These are phyloP conservation scores for Fusarium udum DNA, from an alignment of 2,329 filamentous ascomycete genomes.

Conservation along the genomic window DNA sequence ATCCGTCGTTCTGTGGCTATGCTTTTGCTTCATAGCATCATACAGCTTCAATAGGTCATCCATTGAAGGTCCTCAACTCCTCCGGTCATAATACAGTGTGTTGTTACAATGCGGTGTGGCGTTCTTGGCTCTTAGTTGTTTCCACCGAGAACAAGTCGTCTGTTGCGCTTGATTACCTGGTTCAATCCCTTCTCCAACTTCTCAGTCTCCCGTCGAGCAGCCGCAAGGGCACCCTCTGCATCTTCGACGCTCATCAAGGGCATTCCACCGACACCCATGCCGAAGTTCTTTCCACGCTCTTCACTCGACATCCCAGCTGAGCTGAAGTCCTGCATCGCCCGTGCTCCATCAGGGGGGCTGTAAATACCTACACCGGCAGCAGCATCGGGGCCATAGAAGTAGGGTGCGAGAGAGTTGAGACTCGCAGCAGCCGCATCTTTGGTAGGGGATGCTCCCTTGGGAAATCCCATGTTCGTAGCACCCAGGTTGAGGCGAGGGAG, in stretches of 20 bases:
- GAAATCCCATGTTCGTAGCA: conserved; percentile 55
- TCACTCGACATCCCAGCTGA: conserved; percentile 42
- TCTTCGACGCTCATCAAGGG: conserved; percentile 70
- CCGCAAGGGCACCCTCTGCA: conserved; percentile 63
- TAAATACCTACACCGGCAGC: conserved; percentile 57
- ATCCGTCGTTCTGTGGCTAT: background rate
- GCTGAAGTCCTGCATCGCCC: conserved; percentile 49
- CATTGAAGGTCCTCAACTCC: background rate
- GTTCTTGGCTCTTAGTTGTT: conserved; percentile 31
- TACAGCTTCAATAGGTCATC: conserved; percentile 4
- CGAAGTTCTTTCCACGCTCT: conserved; percentile 46
- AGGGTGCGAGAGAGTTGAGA: conserved; percentile 64
- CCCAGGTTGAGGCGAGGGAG: conserved; percentile 67
- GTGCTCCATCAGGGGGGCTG: conserved; percentile 50
- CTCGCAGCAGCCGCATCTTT: conserved; percentile 60
- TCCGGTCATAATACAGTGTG: background rate
- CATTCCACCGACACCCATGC: conserved; percentile 53
- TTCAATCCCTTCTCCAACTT: conserved; percentile 70
- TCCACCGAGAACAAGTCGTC: conserved; percentile 58
- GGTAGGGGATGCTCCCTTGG: conserved; percentile 51
- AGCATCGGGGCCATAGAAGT: conserved; percentile 62
- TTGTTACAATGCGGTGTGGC: background rate
- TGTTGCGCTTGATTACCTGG: conserved; percentile 68
- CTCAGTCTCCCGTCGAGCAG: conserved; percentile 68
- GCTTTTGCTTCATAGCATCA: background rate